Percentiles rank a stretch among this genome's conserved stretches.
Conservation (phyloP, 176 grass and related monocot species). For the Aegilops tauschii region DNA sequence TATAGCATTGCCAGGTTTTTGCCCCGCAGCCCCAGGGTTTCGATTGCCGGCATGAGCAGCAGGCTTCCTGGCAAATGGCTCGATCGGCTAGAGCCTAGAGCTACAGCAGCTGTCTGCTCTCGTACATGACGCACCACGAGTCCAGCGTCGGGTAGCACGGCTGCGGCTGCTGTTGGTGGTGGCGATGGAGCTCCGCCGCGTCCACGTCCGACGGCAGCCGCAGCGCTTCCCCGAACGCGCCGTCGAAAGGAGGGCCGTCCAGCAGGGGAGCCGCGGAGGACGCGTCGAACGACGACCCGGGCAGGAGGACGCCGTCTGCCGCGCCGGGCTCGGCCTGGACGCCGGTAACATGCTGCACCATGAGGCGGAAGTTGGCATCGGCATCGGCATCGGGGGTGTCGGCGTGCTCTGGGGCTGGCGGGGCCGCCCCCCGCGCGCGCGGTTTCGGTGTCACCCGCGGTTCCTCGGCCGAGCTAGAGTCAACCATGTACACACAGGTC, state of each 20-base stretch:
- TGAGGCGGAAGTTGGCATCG: constrained; percentile 64
- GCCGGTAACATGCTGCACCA: constrained; percentile 83
- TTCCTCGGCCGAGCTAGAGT: no score
- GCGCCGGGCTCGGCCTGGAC: constrained; percentile 13
- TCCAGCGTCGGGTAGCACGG: constrained; percentile 59
- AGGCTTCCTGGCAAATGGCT: no score
- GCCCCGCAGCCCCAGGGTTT: no score
- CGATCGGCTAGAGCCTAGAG: not conserved
- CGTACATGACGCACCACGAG: constrained; percentile 61
- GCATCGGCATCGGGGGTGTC: not conserved
- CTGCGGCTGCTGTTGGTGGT: not conserved
- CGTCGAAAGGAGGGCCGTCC: not conserved
- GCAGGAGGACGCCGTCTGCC: not conserved
- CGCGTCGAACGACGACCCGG: constrained; percentile 8
- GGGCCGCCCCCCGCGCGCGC: not conserved
- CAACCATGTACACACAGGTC: no score
- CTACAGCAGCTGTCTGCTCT: not conserved
- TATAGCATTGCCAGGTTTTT: no score
- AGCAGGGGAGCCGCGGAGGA: not conserved
- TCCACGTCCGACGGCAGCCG: not conserved
- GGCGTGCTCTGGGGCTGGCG: not conserved
- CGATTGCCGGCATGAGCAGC: no score
- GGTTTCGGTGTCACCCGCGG: not conserved
- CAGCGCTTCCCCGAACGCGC: not conserved
- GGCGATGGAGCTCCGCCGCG: not conserved